phyloP scores from a whole-genome alignment of 306 rosid genomes.

The Pyrus betulifolia region DNA sequence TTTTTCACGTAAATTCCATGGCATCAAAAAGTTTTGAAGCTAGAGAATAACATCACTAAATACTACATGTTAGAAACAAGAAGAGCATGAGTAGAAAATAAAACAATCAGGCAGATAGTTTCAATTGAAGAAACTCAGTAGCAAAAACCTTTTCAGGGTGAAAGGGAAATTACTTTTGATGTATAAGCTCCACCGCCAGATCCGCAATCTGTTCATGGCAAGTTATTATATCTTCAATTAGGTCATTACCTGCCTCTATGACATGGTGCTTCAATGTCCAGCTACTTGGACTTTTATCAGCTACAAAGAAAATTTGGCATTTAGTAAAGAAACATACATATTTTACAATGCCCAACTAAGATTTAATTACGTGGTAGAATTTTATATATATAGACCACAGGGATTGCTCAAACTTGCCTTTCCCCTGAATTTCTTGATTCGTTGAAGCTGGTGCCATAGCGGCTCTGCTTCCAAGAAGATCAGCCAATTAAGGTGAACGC shows the following conservation, averaged over 20 bases:
- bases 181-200: constrained; percentile 5
- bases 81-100: background rate
- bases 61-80: background rate
- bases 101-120: background rate
- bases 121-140: background rate
- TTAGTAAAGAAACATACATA: background rate
- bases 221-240: constrained; percentile 12
- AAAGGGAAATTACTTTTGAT: constrained; percentile 5
- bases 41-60: background rate
- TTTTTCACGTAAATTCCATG: too few relatives aligned
- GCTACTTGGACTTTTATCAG: background rate
- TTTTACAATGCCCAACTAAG: background rate
- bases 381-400: background rate
- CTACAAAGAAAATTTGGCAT: background rate
- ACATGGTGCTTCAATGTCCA: background rate
- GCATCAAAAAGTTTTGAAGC: background rate
- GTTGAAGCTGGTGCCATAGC: background rate
- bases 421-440: background rate
- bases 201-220: constrained; percentile 14
- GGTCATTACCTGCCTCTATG: constrained; percentile 3
- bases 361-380: background rate
- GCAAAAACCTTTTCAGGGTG: background rate
- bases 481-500: background rate
- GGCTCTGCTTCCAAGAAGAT: background rate
- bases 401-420: background rate